Percentiles rank a stretch among this genome's conserved stretches.
These are phyloP conservation scores for Dioscorea alata DNA, from an alignment of 106 monocot species.

Conservation along the genomic window DNA sequence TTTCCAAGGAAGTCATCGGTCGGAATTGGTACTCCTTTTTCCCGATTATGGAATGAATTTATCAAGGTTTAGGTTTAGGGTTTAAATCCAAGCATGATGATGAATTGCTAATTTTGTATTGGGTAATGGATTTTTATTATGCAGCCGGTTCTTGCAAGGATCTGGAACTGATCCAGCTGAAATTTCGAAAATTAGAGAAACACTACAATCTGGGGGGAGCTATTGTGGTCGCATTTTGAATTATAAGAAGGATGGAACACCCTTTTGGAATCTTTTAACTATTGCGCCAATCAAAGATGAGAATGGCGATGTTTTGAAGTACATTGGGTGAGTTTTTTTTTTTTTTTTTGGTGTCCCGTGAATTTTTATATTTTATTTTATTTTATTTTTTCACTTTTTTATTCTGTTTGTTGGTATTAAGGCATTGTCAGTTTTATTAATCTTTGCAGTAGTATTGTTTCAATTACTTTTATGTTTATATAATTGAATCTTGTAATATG, in stretches of 20 bases:
- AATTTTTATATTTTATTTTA: not conserved
- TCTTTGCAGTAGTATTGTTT: no score
- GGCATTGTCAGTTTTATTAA: no score
- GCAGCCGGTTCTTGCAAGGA: conserved; percentile 96
- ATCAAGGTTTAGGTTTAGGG: not conserved
- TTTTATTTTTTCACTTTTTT: no score
- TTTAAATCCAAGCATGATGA: not conserved
- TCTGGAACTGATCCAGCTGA: conserved; percentile 70
- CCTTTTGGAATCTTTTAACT: conserved; percentile 95
- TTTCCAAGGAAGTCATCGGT: conserved; percentile 81
- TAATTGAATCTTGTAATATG: not conserved
- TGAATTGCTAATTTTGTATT: not conserved
- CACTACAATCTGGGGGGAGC: conserved; percentile 41
- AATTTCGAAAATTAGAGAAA: conserved; percentile 75
- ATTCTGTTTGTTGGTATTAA: no score
- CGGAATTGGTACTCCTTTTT: conserved; percentile 62
- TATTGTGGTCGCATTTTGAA: conserved; percentile 94
- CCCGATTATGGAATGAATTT: not conserved
- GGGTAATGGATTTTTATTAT: conserved; percentile 1
- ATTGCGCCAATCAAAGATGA: conserved; percentile 98
- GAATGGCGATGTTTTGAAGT: conserved; percentile 74
- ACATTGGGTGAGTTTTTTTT: conserved; percentile 64
- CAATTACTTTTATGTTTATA: no score
- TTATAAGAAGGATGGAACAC: conserved; percentile 95
- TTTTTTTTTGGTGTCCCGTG: not conserved